phyloP scores from a whole-genome alignment of 2,329 filamentous ascomycete species.

The Huntiella savannae region DNA sequence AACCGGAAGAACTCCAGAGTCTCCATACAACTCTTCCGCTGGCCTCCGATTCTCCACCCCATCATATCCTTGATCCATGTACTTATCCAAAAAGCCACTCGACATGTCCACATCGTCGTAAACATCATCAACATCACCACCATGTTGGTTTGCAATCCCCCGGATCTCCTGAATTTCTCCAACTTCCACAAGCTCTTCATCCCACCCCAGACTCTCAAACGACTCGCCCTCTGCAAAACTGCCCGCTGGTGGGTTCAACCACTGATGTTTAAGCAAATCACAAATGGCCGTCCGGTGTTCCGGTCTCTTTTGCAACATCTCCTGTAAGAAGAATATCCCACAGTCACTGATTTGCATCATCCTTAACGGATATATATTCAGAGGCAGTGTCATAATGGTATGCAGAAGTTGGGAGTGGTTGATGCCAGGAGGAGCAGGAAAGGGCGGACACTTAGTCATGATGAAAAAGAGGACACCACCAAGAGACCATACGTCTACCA shows the following conservation, averaged over 20 bases:
- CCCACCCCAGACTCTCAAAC: slow-evolving; percentile 14
- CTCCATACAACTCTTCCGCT: background rate
- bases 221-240: too few species aligned
- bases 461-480: slow-evolving; percentile 81
- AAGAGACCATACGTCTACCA: slow-evolving; percentile 91
- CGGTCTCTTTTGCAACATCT: slow-evolving; percentile 71
- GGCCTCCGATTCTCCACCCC: background rate
- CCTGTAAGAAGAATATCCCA: slow-evolving; percentile 54
- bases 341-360: slow-evolving; percentile 37
- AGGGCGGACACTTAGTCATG: slow-evolving; percentile 64
- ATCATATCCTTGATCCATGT: slow-evolving; percentile 1
- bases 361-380: slow-evolving; percentile 48
- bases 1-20: slow-evolving; percentile 8
- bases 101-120: slow-evolving; percentile 11
- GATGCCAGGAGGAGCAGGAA: slow-evolving; percentile 55
- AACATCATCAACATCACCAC: background rate
- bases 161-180: background rate
- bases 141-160: too few species aligned
- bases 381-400: slow-evolving; percentile 62
- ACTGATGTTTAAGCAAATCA: slow-evolving; percentile 51
- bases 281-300: slow-evolving; percentile 54
- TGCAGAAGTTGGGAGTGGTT: slow-evolving; percentile 64
- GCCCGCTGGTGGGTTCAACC: slow-evolving; percentile 33
- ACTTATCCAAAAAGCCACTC: slow-evolving; percentile 7
- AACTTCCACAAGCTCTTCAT: slow-evolving; percentile 26